These are phyloP conservation scores for Torrubiella hemipterigena DNA, from an alignment of 2,329 filamentous ascomycete species.

Conservation along the genomic window DNA sequence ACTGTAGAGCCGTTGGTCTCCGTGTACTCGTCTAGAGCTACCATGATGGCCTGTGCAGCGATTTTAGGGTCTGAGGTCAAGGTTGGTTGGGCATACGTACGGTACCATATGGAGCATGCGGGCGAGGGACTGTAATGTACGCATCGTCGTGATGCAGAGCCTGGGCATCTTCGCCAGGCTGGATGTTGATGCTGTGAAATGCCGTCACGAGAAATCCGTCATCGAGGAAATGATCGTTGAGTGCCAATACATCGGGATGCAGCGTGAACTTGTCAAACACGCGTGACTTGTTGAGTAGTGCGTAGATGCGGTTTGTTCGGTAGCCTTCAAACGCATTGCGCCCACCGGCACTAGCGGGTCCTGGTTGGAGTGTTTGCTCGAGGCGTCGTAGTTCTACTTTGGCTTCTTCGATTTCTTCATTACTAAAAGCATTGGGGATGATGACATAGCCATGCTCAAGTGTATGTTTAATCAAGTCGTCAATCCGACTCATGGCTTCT, in stretches of 20 bases:
- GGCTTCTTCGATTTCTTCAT: slow-evolving; percentile 16
- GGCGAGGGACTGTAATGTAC: slow-evolving; percentile 18
- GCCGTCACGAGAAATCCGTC: slow-evolving; percentile 20
- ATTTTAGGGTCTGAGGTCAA: background rate
- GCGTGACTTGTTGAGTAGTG: slow-evolving; percentile 23
- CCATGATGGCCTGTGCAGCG: slow-evolving; percentile 13
- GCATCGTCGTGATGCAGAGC: slow-evolving; percentile 21
- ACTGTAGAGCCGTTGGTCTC: slow-evolving; percentile 20
- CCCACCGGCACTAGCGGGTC: slow-evolving; percentile 14
- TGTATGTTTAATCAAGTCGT: slow-evolving; percentile 11
- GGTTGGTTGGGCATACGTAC: slow-evolving; percentile 8
- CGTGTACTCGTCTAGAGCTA: slow-evolving; percentile 19
- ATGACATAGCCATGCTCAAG: slow-evolving; percentile 20
- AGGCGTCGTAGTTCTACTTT: slow-evolving; percentile 13
- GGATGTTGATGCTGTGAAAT: slow-evolving; percentile 24
- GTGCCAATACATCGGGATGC: slow-evolving; percentile 19
- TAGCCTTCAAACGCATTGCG: slow-evolving; percentile 24
- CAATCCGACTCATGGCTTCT: too few species aligned
- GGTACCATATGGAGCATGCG: slow-evolving; percentile 18
- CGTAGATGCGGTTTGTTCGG: slow-evolving; percentile 24
- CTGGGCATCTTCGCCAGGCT: slow-evolving; percentile 24
- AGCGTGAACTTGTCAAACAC: slow-evolving; percentile 23
- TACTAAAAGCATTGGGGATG: slow-evolving; percentile 17
- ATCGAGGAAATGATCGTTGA: slow-evolving; percentile 27
- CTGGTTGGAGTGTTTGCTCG: slow-evolving; percentile 7